Evolutionary conservation across 805 yeast species (phyloP).

Genomic region (Helenozyma baotianmanensis): DNA sequence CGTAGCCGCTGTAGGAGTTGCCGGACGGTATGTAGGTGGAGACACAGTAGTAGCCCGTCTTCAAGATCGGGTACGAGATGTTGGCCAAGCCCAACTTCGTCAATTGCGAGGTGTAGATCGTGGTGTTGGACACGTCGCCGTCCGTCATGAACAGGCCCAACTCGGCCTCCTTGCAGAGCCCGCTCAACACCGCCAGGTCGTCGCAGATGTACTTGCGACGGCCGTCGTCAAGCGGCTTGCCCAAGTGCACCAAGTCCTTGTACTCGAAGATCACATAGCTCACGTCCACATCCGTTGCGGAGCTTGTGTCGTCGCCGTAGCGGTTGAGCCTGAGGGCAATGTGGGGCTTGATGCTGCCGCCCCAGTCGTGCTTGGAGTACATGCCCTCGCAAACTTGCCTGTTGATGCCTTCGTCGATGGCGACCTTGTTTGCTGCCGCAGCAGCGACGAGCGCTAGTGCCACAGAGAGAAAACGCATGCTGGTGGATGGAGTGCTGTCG

Average conservation of each 20-base stretch:
- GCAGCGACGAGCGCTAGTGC: conserved; percentile 6
- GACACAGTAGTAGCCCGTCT: conserved; percentile 91
- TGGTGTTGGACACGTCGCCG: conserved; percentile 43
- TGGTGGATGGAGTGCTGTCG: background rate
- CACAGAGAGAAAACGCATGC: conserved; percentile 3
- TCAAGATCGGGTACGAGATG: conserved; percentile 57
- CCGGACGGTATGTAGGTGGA: conserved; percentile 51
- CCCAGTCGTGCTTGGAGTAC: conserved; percentile 84
- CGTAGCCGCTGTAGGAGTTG: conserved; percentile 53
- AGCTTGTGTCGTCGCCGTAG: conserved; percentile 20
- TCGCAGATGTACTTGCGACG: conserved; percentile 67
- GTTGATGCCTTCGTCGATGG: conserved; percentile 40
- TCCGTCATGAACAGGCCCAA: conserved; percentile 60
- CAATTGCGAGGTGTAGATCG: conserved; percentile 54
- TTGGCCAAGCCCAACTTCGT: conserved; percentile 56
- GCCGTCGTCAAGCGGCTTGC: conserved; percentile 40
- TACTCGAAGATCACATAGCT: conserved; percentile 80
- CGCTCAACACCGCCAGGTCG: conserved; percentile 51
- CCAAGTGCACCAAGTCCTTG: conserved; percentile 67
- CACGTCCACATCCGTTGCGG: conserved; percentile 40
- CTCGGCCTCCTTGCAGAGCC: conserved; percentile 49
- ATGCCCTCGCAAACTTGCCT: conserved; percentile 84
- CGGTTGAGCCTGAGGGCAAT: conserved; percentile 27
- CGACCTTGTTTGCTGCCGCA: conserved; percentile 40
- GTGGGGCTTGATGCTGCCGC: conserved; percentile 66